Evolutionary conservation across 306 rosid genomes (phyloP).

Genomic region (Rubus parviflorus): DNA sequence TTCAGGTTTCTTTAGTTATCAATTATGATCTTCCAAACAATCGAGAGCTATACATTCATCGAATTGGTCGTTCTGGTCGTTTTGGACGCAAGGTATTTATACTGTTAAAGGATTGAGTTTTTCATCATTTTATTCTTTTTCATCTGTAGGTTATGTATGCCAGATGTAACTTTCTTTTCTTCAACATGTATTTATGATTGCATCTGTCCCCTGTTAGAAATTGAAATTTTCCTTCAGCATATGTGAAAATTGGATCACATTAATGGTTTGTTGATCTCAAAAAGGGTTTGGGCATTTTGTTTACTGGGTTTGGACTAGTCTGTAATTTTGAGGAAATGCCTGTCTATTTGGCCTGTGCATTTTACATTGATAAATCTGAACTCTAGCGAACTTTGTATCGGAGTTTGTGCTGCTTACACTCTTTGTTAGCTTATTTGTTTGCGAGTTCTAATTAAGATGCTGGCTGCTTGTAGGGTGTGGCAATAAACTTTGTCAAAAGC

Average conservation of each 20-base stretch:
- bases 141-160: neutral
- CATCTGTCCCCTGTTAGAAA: neutral
- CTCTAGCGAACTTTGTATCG: neutral
- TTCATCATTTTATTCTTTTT: too few relatives aligned
- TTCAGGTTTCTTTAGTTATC: slow-evolving; percentile 88
- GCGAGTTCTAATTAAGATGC: neutral
- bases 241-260: neutral
- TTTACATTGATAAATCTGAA: too few relatives aligned
- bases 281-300: neutral
- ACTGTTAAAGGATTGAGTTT: too few relatives aligned
- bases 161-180: neutral
- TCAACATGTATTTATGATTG: neutral
- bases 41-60: slow-evolving; percentile 96
- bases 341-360: neutral
- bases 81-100: slow-evolving; percentile 92
- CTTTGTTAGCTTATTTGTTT: neutral
- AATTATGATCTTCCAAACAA: slow-evolving; percentile 98
- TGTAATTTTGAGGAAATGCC: neutral
- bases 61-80: slow-evolving; percentile 98
- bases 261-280: neutral
- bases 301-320: neutral
- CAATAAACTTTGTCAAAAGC: slow-evolving; percentile 92
- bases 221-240: neutral
- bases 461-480: slow-evolving; percentile 78
- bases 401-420: neutral